These are phyloP conservation scores for Phascolomyces articulosus DNA, from an alignment of 371 early-diverging fungal genomes.

Conservation along the genomic window DNA sequence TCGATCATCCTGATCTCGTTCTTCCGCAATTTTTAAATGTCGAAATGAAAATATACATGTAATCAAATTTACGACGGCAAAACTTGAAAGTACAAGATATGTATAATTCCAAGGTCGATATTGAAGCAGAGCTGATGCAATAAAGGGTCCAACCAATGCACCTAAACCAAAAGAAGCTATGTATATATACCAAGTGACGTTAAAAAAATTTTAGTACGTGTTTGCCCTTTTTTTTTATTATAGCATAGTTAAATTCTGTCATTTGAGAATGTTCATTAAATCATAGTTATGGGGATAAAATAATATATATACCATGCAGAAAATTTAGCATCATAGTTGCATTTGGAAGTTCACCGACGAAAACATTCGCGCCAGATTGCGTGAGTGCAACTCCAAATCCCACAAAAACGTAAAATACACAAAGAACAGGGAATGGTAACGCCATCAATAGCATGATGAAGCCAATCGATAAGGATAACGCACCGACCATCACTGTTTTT, in stretches of 20 bases:
- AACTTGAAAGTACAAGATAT: conserved; percentile 15
- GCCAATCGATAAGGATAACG: conserved; percentile 10
- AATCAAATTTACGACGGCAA: conserved; percentile 14
- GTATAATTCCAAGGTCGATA: conserved; percentile 17
- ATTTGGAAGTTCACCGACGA: conserved; percentile 19
- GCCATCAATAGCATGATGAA: conserved; percentile 13
- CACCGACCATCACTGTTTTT: conserved; percentile 18
- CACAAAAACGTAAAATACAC: conserved; percentile 19
- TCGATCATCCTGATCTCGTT: neutral
- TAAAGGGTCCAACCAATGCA: conserved; percentile 25
- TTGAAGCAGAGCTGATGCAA: conserved; percentile 18
- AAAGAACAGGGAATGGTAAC: conserved; percentile 23
- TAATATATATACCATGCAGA: conserved; percentile 32
- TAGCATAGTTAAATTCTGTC: too few relatives aligned
- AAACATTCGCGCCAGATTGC: conserved; percentile 24
- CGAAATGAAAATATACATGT: conserved; percentile 5
- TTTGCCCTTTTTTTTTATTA: neutral
- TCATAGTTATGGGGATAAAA: too few relatives aligned
- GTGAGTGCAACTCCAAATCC: conserved; percentile 24
- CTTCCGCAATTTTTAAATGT: neutral
- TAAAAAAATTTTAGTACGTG: too few relatives aligned
- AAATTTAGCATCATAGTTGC: conserved; percentile 29
- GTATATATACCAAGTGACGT: neutral
- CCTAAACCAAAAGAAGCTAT: conserved; percentile 28
- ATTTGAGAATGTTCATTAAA: too few relatives aligned